These are phyloP conservation scores for Paradendryphiella salina DNA, from an alignment of 2,329 filamentous ascomycete species.

Conservation along the genomic window DNA sequence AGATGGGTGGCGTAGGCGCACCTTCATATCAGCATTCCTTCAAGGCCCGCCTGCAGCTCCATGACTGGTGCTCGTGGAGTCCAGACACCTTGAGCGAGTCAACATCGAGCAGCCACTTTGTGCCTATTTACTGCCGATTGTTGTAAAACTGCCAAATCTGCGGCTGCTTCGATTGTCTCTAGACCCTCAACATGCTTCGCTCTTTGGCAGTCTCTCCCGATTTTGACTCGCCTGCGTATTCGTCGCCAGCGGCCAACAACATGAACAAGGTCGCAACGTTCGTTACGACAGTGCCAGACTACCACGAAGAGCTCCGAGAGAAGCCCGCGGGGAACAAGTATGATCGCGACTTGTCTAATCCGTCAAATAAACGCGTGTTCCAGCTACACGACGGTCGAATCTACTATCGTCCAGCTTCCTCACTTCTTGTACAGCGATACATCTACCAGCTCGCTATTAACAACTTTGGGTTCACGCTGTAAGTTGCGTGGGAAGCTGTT, in stretches of 20 bases:
- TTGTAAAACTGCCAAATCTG: too few relatives aligned
- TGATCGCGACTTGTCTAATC: background rate
- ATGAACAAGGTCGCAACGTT: background rate
- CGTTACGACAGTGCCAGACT: background rate
- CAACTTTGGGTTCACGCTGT: constrained; percentile 19
- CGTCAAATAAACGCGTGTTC: background rate
- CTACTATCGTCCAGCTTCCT: background rate
- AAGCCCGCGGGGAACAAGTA: too few relatives aligned
- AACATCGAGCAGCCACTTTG: background rate
- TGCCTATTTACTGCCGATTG: too few relatives aligned
- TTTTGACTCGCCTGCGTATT: background rate
- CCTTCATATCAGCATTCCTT: background rate
- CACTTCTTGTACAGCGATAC: constrained; percentile 14
- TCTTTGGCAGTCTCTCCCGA: background rate
- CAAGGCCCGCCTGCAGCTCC: background rate
- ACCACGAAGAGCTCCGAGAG: background rate
- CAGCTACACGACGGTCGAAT: background rate
- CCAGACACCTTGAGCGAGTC: background rate
- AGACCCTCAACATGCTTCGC: background rate
- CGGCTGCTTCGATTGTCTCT: background rate
- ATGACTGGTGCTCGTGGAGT: background rate
- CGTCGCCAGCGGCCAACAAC: background rate
- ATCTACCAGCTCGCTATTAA: constrained; percentile 18
- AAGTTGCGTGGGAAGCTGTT: constrained; percentile 17
- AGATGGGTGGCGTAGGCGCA: background rate